phyloP scores from a whole-genome alignment of 352 stramenopile species.

The Globisporangium takayamanum region DNA sequence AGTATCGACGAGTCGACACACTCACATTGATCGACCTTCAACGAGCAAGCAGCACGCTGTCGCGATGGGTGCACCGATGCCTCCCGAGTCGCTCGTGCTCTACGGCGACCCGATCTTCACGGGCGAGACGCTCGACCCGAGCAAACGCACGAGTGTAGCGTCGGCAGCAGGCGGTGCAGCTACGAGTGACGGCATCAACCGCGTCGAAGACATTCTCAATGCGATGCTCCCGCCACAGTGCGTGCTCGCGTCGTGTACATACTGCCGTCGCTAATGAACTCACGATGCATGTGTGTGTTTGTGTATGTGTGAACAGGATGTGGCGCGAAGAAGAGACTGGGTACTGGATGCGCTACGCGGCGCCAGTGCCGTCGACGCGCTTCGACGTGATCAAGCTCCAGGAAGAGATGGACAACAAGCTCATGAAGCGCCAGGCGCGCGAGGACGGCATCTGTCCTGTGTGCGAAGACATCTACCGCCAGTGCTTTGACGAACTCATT shows the following conservation, averaged over 20 bases:
- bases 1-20: not conserved
- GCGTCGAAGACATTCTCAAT: conserved; percentile 76
- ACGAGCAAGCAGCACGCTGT: no score
- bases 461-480: conserved; percentile 90
- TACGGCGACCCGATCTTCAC: conserved; percentile 90
- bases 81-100: conserved; percentile 85
- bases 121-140: conserved; percentile 59
- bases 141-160: conserved; percentile 29
- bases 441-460: conserved; percentile 92
- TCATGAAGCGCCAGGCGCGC: conserved; percentile 87
- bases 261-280: not conserved
- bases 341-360: conserved; percentile 90
- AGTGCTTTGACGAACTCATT: conserved; percentile 93
- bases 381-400: conserved; percentile 92
- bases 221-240: conserved; percentile 71
- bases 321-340: conserved; percentile 75
- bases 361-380: conserved; percentile 84
- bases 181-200: conserved; percentile 41
- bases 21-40: no score
- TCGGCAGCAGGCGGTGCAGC: conserved; percentile 17
- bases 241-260: conserved; percentile 8
- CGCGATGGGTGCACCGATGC: conserved; percentile 50
- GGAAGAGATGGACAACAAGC: conserved; percentile 84
- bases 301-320: conserved; percentile 31
- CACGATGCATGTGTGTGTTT: not conserved